phyloP scores from a whole-genome alignment of 495 filamentous ascomycete species.

The Hyaloscypha finlandica region DNA sequence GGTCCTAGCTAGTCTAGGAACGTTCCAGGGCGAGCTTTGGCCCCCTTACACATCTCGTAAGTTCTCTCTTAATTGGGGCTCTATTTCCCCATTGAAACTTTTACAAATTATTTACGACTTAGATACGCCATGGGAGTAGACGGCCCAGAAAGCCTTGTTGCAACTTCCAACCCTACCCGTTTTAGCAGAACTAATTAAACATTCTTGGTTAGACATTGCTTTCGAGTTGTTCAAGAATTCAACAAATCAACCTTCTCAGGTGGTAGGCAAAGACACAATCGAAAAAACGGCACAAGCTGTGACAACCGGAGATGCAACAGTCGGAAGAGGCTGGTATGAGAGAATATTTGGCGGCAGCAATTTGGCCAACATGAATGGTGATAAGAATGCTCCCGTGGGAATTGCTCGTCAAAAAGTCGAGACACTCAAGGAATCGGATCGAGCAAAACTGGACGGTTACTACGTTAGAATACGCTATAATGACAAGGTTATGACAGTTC shows the following conservation, averaged over 20 bases:
- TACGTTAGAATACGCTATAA: conserved; percentile 97
- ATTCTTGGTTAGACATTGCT: conserved; percentile 52
- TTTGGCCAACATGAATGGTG: conserved; percentile 13
- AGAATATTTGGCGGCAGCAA: conserved; percentile 42
- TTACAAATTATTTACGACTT: neutral
- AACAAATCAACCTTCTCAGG: conserved; percentile 13
- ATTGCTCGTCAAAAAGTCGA: conserved; percentile 54
- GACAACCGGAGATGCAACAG: conserved; percentile 9
- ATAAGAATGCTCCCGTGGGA: conserved; percentile 33
- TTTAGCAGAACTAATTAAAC: neutral
- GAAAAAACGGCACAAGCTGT: conserved; percentile 6
- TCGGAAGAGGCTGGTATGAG: conserved; percentile 47
- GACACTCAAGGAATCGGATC: conserved; percentile 51
- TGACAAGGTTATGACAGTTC: conserved; percentile 75
- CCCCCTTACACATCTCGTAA: conserved; percentile 84
- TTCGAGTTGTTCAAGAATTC: conserved; percentile 79
- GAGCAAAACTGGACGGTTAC: conserved; percentile 62
- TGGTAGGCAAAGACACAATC: neutral
- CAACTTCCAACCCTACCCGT: neutral
- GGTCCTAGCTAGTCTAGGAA: conserved; percentile 75
- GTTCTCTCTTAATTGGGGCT: neutral
- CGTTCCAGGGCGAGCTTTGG: conserved; percentile 74
- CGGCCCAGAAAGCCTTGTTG: too few species aligned
- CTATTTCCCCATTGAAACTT: neutral
- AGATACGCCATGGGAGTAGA: too few species aligned